Conservation (phyloP, 352 stramenopile genomes). For the Phytopythium aichiense region DNA sequence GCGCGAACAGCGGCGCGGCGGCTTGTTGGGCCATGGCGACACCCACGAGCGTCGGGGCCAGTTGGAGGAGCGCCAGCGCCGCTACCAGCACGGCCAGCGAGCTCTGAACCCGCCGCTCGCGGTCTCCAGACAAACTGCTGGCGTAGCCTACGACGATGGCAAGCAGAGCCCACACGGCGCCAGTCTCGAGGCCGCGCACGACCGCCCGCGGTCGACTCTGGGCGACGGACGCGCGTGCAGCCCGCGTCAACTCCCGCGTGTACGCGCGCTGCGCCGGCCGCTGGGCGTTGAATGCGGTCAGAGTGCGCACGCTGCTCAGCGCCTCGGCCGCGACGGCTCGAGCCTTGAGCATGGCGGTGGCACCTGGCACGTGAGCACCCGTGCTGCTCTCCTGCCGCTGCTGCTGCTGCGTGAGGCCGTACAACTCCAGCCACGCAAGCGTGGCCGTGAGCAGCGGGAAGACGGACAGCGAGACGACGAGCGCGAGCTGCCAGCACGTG, state of each 20-base stretch:
- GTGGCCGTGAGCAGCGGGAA: slow-evolving; percentile 4
- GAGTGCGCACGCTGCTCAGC: slow-evolving; percentile 20
- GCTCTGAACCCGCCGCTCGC: slow-evolving; percentile 13
- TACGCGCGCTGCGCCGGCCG: slow-evolving; percentile 22
- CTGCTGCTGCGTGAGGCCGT: slow-evolving; percentile 1
- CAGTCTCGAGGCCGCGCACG: slow-evolving; percentile 11
- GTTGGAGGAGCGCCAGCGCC: slow-evolving; percentile 16
- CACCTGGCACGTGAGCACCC: background rate
- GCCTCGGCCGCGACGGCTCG: slow-evolving; percentile 18
- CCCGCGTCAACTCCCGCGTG: slow-evolving; percentile 12
- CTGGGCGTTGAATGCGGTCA: slow-evolving; percentile 25
- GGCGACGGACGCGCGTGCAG: background rate
- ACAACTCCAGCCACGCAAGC: background rate
- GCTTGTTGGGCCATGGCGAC: slow-evolving; percentile 7
- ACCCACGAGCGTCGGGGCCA: slow-evolving; percentile 13
- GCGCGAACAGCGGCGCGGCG: slow-evolving; percentile 15
- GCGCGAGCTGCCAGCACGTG: slow-evolving; percentile 21
- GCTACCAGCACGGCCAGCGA: slow-evolving; percentile 10
- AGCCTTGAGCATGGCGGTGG: slow-evolving; percentile 4
- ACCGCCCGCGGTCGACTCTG: slow-evolving; percentile 13
- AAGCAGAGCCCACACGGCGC: slow-evolving; percentile 20
- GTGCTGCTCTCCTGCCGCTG: background rate
- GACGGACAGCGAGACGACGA: slow-evolving; percentile 12
- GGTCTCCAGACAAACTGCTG: background rate
- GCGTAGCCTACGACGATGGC: slow-evolving; percentile 24